These are phyloP conservation scores for Erythrophleum fordii DNA, from an alignment of 306 rosid species.

Conservation along the genomic window DNA sequence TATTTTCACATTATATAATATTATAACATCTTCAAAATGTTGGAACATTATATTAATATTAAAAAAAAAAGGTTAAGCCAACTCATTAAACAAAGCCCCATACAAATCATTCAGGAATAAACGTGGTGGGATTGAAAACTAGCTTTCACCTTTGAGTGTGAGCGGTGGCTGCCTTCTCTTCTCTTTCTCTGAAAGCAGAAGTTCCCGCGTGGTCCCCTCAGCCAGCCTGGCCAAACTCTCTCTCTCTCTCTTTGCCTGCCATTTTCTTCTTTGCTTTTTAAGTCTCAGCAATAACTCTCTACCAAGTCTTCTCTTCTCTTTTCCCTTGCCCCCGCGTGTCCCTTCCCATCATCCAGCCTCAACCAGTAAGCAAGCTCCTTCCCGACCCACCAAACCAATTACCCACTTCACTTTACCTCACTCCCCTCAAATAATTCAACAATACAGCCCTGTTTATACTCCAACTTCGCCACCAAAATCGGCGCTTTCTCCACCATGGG, in stretches of 20 bases:
- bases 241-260: neutral
- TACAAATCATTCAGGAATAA: neutral
- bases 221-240: neutral
- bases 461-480: neutral
- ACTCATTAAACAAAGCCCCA: neutral
- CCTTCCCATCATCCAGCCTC: neutral
- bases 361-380: neutral
- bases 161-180: neutral
- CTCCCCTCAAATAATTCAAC: neutral
- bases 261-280: constrained; percentile 17
- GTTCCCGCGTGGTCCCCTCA: neutral
- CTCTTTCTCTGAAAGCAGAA: neutral
- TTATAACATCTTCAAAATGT: too few species aligned
- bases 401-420: neutral
- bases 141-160: neutral
- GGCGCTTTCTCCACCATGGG: constrained; percentile 11
- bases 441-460: neutral
- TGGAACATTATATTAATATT: too few species aligned
- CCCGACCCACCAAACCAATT: neutral
- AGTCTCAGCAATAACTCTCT: neutral
- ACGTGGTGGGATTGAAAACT: neutral
- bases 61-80: neutral
- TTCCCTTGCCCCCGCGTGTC: neutral
- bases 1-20: too few species aligned
- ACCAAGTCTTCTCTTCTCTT: constrained; percentile 14